phyloP scores from a whole-genome alignment of 352 stramenopile genomes.

The Phytophthora ramorum region DNA sequence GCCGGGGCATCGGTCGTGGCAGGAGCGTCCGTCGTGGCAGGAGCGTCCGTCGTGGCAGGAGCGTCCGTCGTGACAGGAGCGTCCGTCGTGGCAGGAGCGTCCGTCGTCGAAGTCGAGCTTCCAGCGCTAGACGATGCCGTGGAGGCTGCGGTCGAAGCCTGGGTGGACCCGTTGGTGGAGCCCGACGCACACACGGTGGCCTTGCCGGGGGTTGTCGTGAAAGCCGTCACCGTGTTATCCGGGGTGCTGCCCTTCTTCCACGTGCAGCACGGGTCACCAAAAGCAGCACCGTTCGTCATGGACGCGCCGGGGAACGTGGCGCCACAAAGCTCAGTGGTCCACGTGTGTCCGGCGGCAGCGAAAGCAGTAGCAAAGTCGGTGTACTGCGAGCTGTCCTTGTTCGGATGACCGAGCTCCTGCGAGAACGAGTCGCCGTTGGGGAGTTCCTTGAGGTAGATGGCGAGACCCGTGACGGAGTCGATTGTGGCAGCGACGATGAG shows the following conservation, averaged over 20 bases:
- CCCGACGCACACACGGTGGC: slow-evolving; percentile 28
- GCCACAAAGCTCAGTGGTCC: slow-evolving; percentile 29
- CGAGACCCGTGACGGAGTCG: slow-evolving; percentile 9
- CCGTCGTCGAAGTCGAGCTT: background rate
- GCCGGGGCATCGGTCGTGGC: background rate
- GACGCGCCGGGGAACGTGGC: slow-evolving; percentile 30
- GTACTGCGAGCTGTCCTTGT: slow-evolving; percentile 35
- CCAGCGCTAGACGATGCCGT: background rate
- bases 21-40: background rate
- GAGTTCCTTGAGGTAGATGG: slow-evolving; percentile 32
- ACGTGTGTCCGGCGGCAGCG: slow-evolving; percentile 27
- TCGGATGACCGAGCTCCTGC: slow-evolving; percentile 39
- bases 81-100: background rate
- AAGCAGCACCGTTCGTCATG: slow-evolving; percentile 52
- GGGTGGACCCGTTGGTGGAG: background rate
- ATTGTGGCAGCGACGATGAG: background rate
- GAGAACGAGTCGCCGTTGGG: slow-evolving; percentile 43
- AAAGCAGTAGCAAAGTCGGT: slow-evolving; percentile 52
- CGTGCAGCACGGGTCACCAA: slow-evolving; percentile 65
- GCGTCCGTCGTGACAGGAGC: no score
- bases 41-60: background rate
- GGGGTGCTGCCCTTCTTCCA: slow-evolving; percentile 45
- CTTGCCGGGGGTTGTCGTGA: slow-evolving; percentile 7
- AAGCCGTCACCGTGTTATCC: slow-evolving; percentile 40
- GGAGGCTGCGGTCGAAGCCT: background rate